Evolutionary conservation across 208 protist species (phyloP), one percentile per base, ranked within the genome.

Genomic region (Balamuthia mandrillaris): DNA sequence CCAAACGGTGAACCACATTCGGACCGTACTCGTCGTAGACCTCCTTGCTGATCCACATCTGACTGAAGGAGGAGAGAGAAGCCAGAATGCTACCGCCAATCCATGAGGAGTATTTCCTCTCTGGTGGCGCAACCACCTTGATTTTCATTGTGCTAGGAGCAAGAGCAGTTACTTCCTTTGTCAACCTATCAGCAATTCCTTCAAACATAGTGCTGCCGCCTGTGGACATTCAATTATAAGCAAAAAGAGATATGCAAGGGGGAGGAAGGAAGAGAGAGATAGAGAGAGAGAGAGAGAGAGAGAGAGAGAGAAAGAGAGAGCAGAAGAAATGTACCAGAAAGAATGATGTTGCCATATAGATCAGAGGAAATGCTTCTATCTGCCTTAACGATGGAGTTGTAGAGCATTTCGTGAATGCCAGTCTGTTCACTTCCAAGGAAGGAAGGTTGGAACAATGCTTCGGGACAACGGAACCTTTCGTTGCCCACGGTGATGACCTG

Each of bases 21-120:
- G 97, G 94, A 31, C 98, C 98, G 54, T 90, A 88, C 91, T 99
- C 98, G 66, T 99, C 96, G 88, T 99, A 99, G 89, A 99, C 98
- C 78, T 97, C 91, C 92, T 98, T 98, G 81, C 96, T 96, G 82
- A 99, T 97, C 97, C 97, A 99, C 95, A 98, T 97, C 72, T 96
- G 92, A 78, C 37, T 2, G 66, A 89, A 89, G 31, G 86, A 77
- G 37, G 58, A 72, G 5, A 93, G 78, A 7, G 88, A 91, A n/a
- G 92, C 82, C 1, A 95, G 33, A 31, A 96, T 93, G 16, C 90
- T 90, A 29, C 93, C 94, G 74, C 94, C 94, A 33, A 95, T 91
- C 92, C 93, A 96, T 7, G 84, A 84, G 41, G 86, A 88, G 81
- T 92, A 93, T 45, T 88, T 91, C 7, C 94, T 41, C 35, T 96